Conservation (phyloP, 495 filamentous ascomycete species). For the Trichoderma erinaceum region DNA sequence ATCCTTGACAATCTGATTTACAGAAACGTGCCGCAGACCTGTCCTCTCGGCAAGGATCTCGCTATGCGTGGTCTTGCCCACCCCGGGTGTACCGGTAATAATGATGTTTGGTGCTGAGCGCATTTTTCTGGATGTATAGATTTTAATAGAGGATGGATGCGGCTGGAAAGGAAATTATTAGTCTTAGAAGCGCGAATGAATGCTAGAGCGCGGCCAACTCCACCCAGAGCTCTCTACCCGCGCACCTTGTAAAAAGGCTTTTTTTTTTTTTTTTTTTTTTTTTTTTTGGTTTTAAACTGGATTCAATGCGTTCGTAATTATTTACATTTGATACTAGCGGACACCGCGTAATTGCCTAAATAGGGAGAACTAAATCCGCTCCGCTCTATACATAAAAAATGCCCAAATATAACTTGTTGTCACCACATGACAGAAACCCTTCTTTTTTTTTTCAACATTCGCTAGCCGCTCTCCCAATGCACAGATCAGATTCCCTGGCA, state of each 20-base stretch:
- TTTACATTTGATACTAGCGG: conserved; percentile 9
- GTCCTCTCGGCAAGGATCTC: conserved; percentile 63
- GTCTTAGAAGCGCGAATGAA: background rate
- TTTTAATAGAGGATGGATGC: background rate
- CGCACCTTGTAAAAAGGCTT: background rate
- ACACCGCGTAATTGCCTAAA: conserved; percentile 10
- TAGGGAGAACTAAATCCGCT: conserved; percentile 10
- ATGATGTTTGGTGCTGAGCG: conserved; percentile 72
- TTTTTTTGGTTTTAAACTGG: background rate
- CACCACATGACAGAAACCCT: background rate
- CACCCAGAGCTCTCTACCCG: background rate
- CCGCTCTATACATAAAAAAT: conserved; percentile 14
- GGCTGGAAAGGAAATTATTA: background rate
- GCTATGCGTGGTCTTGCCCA: conserved; percentile 88
- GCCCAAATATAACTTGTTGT: background rate
- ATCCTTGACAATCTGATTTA: conserved; percentile 88
- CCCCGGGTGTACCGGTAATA: conserved; percentile 90
- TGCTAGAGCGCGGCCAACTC: background rate
- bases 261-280: background rate
- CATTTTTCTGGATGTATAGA: conserved; percentile 1
- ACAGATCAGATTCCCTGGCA: background rate
- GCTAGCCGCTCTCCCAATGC: conserved; percentile 6
- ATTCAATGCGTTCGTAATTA: background rate
- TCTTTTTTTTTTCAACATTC: background rate
- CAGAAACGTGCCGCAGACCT: conserved; percentile 68